Percentiles rank a stretch among this genome's conserved stretches.
Evolutionary conservation across 768 basidiomycete genomes (phyloP).

Genomic region (Coprinellus micaceus): DNA sequence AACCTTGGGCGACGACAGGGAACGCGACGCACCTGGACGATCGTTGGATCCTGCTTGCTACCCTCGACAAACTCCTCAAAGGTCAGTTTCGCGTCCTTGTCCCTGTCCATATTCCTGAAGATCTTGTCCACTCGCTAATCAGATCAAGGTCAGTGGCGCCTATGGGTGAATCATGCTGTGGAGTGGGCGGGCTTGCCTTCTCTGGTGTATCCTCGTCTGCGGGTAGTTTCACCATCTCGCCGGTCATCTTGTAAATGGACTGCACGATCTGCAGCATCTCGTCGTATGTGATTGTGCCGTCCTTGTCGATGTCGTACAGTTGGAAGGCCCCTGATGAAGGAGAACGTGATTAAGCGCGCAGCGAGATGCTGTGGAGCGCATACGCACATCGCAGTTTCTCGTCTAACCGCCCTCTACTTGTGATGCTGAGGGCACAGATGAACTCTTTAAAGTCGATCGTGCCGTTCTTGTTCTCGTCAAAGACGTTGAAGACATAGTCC

Average conservation of each 20-base stretch:
- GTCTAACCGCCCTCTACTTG: constrained; percentile 87
- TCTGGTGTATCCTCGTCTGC: constrained; percentile 99
- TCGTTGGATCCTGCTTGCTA: constrained; percentile 97
- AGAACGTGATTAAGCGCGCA: constrained; percentile 13
- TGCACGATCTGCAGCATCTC: constrained; percentile 99
- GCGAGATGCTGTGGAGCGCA: constrained; percentile 4
- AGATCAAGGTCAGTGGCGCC: constrained; percentile 11
- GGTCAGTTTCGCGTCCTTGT: constrained; percentile 90
- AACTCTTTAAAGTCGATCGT: constrained; percentile 99
- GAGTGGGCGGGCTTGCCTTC: constrained; percentile 55
- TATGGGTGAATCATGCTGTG: constrained; percentile 1
- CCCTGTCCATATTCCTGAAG: constrained; percentile 94
- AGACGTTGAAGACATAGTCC: constrained; percentile 98
- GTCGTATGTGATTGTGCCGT: constrained; percentile 96
- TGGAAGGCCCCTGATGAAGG: constrained; percentile 89
- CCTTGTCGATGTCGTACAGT: constrained; percentile 97
- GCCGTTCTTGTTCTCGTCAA: constrained; percentile 91
- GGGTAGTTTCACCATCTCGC: constrained; percentile 98
- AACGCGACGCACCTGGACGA: constrained; percentile 75
- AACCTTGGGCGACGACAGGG: constrained; percentile 8
- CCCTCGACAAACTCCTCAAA: constrained; percentile 98
- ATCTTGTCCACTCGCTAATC: constrained; percentile 95
- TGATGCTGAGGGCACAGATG: constrained; percentile 95
- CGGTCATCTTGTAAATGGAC: constrained; percentile 99
- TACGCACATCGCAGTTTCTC: constrained; percentile 96